Evolutionary conservation across 2,329 filamentous ascomycete genomes (phyloP).

Genomic region (Tolypocladium amazonense): DNA sequence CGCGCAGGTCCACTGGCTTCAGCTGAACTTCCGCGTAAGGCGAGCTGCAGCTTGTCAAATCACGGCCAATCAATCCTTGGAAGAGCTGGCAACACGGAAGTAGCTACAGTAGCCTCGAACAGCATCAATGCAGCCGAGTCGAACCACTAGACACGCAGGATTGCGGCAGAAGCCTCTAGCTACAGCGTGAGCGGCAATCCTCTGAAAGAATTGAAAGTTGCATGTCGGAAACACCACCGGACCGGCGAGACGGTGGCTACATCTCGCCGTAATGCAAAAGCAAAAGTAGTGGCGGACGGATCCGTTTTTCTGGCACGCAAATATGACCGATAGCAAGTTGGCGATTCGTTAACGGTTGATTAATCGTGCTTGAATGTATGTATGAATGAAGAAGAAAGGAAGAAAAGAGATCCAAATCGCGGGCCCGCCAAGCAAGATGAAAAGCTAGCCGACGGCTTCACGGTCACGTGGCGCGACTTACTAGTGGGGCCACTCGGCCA

Average conservation of each 20-base stretch:
- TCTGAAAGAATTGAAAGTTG: not conserved
- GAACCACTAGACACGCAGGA: not conserved
- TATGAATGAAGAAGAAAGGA: constrained; percentile 26
- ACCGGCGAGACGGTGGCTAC: constrained; percentile 11
- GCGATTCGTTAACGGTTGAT: constrained; percentile 45
- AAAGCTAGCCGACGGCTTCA: not conserved
- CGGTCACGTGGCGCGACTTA: not conserved
- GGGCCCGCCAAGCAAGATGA: not conserved
- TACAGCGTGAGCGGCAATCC: not conserved
- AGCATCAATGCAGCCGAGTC: not conserved
- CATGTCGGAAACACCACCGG: constrained; percentile 21
- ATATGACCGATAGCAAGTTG: constrained; percentile 49
- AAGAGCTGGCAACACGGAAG: not conserved
- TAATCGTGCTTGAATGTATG: constrained; percentile 42
- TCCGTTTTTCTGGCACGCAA: constrained; percentile 44
- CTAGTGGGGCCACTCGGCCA: not conserved
- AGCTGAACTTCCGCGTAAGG: not conserved
- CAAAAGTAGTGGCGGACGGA: constrained; percentile 14
- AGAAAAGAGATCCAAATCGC: constrained; percentile 6
- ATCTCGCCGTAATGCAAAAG: constrained; percentile 9
- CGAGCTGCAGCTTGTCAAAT: not conserved
- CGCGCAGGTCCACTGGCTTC: not conserved
- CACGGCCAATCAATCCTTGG: not conserved
- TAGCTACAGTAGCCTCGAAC: not conserved
- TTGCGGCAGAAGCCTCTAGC: not conserved